These are phyloP conservation scores for Clathrospora elynae DNA, from an alignment of 2,329 filamentous ascomycete genomes.

Conservation along the genomic window DNA sequence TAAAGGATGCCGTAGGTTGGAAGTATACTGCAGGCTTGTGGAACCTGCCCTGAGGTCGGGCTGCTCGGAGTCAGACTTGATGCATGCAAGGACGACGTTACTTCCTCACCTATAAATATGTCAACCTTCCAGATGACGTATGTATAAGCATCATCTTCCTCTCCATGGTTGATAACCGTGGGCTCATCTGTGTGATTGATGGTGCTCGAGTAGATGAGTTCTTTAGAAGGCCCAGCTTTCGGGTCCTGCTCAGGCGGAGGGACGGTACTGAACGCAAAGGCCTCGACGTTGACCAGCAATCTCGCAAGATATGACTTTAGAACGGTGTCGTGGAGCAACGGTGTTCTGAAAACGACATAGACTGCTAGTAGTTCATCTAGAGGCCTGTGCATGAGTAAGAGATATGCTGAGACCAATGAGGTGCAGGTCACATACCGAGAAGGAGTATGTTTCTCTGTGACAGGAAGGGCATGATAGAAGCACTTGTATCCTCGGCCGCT, in stretches of 20 bases:
- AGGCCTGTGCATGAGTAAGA: constrained; percentile 59
- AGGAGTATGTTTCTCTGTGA: constrained; percentile 68
- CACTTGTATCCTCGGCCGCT: constrained; percentile 50
- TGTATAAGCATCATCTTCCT: constrained; percentile 29
- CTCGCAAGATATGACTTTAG: constrained; percentile 65
- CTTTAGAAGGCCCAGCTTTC: constrained; percentile 49
- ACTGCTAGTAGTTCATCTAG: constrained; percentile 75
- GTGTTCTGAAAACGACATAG: constrained; percentile 70
- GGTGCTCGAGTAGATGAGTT: constrained; percentile 62
- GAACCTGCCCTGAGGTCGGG: constrained; percentile 62
- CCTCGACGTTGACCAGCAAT: constrained; percentile 70
- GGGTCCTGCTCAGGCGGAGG: constrained; percentile 49
- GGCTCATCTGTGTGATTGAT: constrained; percentile 44
- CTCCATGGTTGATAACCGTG: constrained; percentile 36
- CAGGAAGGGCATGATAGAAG: constrained; percentile 61
- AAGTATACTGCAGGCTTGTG: constrained; percentile 71
- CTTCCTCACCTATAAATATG: constrained; percentile 42
- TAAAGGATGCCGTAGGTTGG: constrained; percentile 60
- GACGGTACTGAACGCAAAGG: constrained; percentile 62
- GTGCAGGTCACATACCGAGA: constrained; percentile 64
- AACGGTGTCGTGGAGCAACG: constrained; percentile 61
- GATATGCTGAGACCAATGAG: constrained; percentile 48
- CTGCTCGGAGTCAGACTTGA: constrained; percentile 26
- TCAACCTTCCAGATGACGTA: constrained; percentile 50
- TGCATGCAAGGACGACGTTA: no score